Evolutionary conservation across 106 monocot genomes (phyloP).

Genomic region (Xerophyta viscosa): DNA sequence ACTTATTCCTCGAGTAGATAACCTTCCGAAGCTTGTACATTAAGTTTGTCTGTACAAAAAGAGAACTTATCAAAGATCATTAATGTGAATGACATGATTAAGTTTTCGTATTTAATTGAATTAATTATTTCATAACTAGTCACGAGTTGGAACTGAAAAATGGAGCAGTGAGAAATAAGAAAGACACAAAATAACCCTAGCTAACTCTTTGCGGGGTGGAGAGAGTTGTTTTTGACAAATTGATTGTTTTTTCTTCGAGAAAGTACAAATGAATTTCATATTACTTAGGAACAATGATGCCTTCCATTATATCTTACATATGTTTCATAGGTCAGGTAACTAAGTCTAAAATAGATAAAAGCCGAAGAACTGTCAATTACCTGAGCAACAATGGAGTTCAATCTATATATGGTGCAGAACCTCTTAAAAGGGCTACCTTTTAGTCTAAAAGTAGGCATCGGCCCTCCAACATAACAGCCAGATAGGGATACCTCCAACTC

Average conservation of each 20-base stretch:
- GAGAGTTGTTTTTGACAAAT: too few relatives aligned
- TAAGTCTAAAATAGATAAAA: background rate
- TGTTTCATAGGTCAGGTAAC: background rate
- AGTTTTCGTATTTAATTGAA: background rate
- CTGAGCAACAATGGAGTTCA: slow-evolving; percentile 65
- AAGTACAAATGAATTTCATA: too few relatives aligned
- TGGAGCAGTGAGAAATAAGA: too few relatives aligned
- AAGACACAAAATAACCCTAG: too few relatives aligned
- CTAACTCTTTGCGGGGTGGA: too few relatives aligned
- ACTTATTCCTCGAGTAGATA: slow-evolving; percentile 58
- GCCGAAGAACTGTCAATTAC: slow-evolving; percentile 13
- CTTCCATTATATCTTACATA: background rate
- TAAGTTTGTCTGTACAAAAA: slow-evolving; percentile 53
- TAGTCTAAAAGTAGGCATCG: slow-evolving; percentile 29
- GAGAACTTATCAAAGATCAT: background rate
- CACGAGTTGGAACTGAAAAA: too few relatives aligned
- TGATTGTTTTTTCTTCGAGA: too few relatives aligned
- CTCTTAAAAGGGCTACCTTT: slow-evolving; percentile 65
- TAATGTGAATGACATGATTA: background rate
- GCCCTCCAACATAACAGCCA: slow-evolving; percentile 13
- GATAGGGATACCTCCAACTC: slow-evolving; percentile 45
- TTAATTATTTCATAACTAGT: too few relatives aligned
- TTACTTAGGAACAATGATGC: background rate
- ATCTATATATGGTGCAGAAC: slow-evolving; percentile 61
- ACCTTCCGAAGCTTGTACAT: slow-evolving; percentile 63